These are phyloP conservation scores for Cochlearia excelsa DNA, from an alignment of 345 rosid species.

Conservation along the genomic window DNA sequence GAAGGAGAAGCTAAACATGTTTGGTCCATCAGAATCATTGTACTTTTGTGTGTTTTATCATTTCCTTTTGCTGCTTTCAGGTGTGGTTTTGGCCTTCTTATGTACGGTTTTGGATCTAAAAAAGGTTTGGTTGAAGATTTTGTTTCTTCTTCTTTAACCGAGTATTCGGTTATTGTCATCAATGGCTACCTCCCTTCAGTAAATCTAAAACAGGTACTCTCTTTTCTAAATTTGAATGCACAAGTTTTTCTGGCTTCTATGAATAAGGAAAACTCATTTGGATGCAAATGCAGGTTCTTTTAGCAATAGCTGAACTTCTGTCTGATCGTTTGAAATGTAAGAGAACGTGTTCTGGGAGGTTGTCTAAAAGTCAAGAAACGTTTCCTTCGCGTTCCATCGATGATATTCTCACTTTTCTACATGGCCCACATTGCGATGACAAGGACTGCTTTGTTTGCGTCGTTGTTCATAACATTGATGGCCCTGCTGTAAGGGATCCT, in stretches of 20 bases:
- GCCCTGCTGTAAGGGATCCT: slow-evolving; percentile 74
- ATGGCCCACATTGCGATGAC: slow-evolving; percentile 45
- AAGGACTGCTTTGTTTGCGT: slow-evolving; percentile 58
- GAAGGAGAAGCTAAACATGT: neutral
- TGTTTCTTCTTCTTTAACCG: slow-evolving; percentile 67
- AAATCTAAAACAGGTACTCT: slow-evolving; percentile 73
- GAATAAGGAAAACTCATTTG: neutral
- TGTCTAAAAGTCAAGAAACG: slow-evolving; percentile 53
- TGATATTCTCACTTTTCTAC: slow-evolving; percentile 63
- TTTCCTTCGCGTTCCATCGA: slow-evolving; percentile 63
- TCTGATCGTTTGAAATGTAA: slow-evolving; percentile 57
- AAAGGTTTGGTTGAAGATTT: slow-evolving; percentile 76
- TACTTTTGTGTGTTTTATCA: neutral
- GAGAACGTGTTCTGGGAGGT: slow-evolving; percentile 35
- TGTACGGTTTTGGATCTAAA: slow-evolving; percentile 95
- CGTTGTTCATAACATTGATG: slow-evolving; percentile 83
- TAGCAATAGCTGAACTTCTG: slow-evolving; percentile 63
- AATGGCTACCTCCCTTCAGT: slow-evolving; percentile 86
- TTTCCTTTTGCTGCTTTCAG: slow-evolving; percentile 35
- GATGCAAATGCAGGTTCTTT: slow-evolving; percentile 49
- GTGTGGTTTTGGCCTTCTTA: slow-evolving; percentile 87
- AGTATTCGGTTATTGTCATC: slow-evolving; percentile 72
- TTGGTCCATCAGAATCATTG: no score
- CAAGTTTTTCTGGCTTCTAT: no score
- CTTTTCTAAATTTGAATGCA: slow-evolving; percentile 7